Base-by-base conservation (phyloP, 1,284 basidiomycete genomes). In the Cystobasidiaceae sp. region DNA sequence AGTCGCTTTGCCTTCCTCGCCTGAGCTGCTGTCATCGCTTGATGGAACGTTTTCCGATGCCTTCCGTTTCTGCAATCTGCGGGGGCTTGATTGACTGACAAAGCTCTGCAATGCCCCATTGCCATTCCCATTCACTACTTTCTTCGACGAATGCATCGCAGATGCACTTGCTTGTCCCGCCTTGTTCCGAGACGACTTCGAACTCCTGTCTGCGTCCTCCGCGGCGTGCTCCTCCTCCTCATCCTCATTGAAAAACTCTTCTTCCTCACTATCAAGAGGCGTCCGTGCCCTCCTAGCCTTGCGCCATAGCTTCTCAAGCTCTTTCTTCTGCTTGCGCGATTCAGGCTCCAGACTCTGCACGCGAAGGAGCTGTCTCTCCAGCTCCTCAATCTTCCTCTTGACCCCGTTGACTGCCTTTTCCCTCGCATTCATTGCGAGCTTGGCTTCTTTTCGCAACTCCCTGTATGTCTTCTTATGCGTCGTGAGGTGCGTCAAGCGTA, bases 401-500 rank as follows among this genome's bases (percentile, higher is more conserved):
- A 56, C 25, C 27, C n/a, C 5, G 19, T 23, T 28, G 39, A 56
- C 8, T 30, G 25, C 32, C 41, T 32, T 23, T 19, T 28, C 4
- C 15, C 39, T 33, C 19, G 25, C 8, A 8, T 23, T 15, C 17
- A n/a, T 17, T 39, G 19, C 25, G 30, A 34, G 8, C n/a, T 56
- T 56, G 30, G 17, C 28, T n/a, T 27, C 32, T 3, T 28, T 33
- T 6, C 54, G 32, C 23, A 56, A 28, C 5, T 43, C 5, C 4
- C 27, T 19, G n/a, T 56, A 56, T 17, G 41, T 13, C 44, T 56
- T n/a, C 15, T 39, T 21, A 44, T 56, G 54, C 8, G 13, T 13
- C 21, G 32, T 56, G 28, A 56, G n/a, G 21, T 56, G 54, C n/a
- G 54, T 56, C 5, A 56, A 9, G 5, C 54, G 54, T 30, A 56